Conservation (phyloP, 768 basidiomycete genomes). For the Mycena galericulata region DNA sequence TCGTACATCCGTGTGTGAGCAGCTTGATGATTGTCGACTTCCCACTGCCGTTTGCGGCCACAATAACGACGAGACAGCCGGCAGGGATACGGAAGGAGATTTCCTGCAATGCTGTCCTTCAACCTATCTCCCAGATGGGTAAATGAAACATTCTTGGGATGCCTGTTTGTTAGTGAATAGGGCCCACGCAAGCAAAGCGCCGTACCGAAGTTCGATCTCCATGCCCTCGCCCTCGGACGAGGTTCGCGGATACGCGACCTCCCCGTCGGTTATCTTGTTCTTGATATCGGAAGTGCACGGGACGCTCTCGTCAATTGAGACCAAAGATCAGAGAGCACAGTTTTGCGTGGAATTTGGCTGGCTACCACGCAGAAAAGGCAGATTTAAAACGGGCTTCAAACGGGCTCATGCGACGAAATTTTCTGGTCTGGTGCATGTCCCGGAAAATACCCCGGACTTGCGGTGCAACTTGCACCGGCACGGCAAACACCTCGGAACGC, state of each 20-base stretch:
- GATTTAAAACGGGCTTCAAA: too few relatives aligned
- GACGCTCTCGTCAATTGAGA: too few relatives aligned
- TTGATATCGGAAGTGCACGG: constrained; percentile 30
- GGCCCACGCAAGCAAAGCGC: neutral
- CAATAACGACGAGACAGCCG: constrained; percentile 49
- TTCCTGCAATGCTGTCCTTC: constrained; percentile 35
- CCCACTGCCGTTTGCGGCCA: constrained; percentile 53
- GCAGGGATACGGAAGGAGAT: constrained; percentile 46
- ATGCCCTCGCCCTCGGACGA: constrained; percentile 29
- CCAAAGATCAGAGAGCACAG: too few relatives aligned
- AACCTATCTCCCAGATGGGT: constrained; percentile 45
- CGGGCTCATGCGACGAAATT: too few relatives aligned
- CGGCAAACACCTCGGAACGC: too few relatives aligned
- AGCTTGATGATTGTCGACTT: constrained; percentile 51
- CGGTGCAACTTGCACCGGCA: too few relatives aligned
- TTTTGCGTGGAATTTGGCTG: too few relatives aligned
- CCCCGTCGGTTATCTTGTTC: constrained; percentile 44
- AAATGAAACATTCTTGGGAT: constrained; percentile 52
- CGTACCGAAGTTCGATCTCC: constrained; percentile 32
- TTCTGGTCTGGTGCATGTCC: too few relatives aligned
- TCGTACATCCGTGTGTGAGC: constrained; percentile 48
- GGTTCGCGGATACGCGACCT: constrained; percentile 38
- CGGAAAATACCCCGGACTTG: too few relatives aligned
- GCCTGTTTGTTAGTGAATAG: neutral
- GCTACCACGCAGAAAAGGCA: too few relatives aligned